phyloP scores from a whole-genome alignment of 208 protist genomes.

The Wallacemonas sp. region DNA sequence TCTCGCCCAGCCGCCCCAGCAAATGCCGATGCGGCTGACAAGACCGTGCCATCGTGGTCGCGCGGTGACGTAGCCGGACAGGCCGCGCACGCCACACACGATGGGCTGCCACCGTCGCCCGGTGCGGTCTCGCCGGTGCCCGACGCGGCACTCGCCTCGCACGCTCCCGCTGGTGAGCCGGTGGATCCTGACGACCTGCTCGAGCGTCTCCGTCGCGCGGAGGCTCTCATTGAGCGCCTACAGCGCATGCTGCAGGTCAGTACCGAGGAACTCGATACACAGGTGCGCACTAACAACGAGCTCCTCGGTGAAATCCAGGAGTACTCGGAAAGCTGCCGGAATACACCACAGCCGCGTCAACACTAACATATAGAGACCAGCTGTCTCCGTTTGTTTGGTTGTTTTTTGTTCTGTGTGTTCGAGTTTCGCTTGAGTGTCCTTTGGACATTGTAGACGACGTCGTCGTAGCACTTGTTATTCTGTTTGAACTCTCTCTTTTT shows the following conservation, averaged over 20 bases:
- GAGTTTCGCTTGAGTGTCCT: background rate
- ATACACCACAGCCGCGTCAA: background rate
- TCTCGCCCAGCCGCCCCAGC: background rate
- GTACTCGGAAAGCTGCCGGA: constrained; percentile 16
- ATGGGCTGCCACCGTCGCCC: background rate
- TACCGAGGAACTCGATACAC: constrained; percentile 22
- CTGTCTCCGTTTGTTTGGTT: background rate
- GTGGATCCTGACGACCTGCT: background rate
- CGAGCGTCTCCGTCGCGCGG: constrained; percentile 34
- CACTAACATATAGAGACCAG: background rate
- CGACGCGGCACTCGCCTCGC: background rate
- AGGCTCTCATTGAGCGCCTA: constrained; percentile 33
- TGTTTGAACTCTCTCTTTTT: constrained; percentile 8
- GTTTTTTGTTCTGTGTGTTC: constrained; percentile 21
- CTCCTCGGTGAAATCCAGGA: constrained; percentile 27
- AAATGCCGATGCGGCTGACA: background rate
- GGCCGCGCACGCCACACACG: background rate
- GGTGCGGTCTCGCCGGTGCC: constrained; percentile 1
- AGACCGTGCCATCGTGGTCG: background rate
- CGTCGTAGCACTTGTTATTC: constrained; percentile 7
- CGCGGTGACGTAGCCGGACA: background rate
- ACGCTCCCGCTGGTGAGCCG: background rate
- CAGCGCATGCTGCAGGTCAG: constrained; percentile 25
- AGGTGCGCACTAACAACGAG: constrained; percentile 27
- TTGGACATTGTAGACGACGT: no score